Evolutionary conservation across 305 asterid species (phyloP), one percentile per base, ranked within the genome.

Genomic region (Coffea humblotiana): DNA sequence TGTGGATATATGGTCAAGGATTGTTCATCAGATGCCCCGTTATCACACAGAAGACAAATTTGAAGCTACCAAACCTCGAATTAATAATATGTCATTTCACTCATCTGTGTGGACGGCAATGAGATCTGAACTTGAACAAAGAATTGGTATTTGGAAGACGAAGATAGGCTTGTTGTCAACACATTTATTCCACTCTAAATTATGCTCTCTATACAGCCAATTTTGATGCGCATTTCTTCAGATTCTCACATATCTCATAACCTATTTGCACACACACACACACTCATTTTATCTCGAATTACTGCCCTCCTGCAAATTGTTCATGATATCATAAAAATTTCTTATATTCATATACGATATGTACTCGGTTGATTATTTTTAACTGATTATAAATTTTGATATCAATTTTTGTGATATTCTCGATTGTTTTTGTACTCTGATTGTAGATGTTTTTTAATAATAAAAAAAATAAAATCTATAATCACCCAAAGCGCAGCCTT

Each of bases 1-100:
- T 43, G 8, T 8, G 2, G 27, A 19, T 70, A 43, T 23, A n/a
- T 21, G 27, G 10, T 68, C 19, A 68, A 15, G 37, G 25, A 14
- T 71, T 12, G 3, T 3, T 43, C 40, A 45, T 45, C 40, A 13
- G 54, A 47, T 47, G 75, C 40, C 35, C 40, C 35, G 12, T 71
- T 71, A n/a, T n/a, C 54, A 71, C 60, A n/a, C 8, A 19, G 63
- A 72, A 72, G 63, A 49, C 76, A 72, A 72, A 72, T 27, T 49
- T 72, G 61, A 72, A 72, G 25, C 58, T 25, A 72, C 76, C 76
- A 72, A 72, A 72, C 76, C 63, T 49, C 21, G 25, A 72, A 72
- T 27, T 52, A 18, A 69, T 71, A n/a, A 25, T 32, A 32, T 48
- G 58, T 21, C 75, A n/a, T 71, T 47, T 13, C 63, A 14, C 13